Conservation (phyloP, 202 grass and related monocot genomes). For the Cymbopogon flexuosus region DNA sequence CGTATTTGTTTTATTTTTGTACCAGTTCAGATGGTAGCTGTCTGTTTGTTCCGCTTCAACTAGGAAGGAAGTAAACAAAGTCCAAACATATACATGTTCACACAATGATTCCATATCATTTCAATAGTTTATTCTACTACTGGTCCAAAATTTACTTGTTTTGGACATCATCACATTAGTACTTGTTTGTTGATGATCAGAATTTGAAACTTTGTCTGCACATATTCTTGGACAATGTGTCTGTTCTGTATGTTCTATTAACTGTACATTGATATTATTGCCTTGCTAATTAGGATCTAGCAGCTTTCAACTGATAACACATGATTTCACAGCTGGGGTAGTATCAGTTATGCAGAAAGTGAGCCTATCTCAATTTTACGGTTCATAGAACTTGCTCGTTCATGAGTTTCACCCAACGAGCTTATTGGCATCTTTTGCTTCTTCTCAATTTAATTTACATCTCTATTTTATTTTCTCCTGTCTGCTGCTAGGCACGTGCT, state of each 20-base stretch:
- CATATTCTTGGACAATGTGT: not conserved
- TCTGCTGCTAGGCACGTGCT: constrained; percentile 43
- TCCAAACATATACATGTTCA: not conserved
- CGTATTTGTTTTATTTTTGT: constrained; percentile 23
- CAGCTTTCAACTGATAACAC: not conserved
- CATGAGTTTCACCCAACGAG: not conserved
- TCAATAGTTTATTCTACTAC: not conserved
- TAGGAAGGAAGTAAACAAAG: constrained; percentile 4
- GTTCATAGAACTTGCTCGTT: not conserved
- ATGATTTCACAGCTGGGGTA: not conserved
- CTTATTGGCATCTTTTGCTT: constrained; percentile 10
- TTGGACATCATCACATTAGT: constrained; percentile 2
- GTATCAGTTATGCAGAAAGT: not conserved
- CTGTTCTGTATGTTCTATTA: not conserved
- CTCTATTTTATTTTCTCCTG: constrained; percentile 18
- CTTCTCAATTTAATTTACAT: not conserved
- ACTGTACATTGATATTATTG: not conserved
- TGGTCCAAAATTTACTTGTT: not conserved
- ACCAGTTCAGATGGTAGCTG: not conserved
- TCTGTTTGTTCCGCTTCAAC: constrained; percentile 20
- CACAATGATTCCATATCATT: not conserved
- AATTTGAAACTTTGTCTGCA: not conserved
- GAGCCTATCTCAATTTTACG: not conserved
- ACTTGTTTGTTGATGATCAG: not conserved
- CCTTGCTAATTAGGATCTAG: constrained; percentile 1